Evolutionary conservation across 1,139 yeast genomes (phyloP), one percentile per base, ranked within the genome.

Genomic region (Ogataea hybrid): DNA sequence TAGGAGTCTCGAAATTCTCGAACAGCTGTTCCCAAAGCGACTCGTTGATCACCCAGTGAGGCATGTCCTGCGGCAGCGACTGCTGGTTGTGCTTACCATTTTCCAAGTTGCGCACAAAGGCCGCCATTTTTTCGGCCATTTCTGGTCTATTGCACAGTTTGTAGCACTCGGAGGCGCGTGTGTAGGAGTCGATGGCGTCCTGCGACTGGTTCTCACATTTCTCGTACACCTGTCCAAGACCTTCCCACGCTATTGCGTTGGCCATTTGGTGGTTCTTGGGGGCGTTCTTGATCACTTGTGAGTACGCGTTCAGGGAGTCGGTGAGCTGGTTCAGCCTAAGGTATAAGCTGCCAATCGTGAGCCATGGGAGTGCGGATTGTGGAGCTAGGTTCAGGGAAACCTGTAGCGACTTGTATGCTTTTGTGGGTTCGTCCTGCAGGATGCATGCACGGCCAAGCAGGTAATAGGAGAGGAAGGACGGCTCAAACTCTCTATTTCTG

Each of bases 221-320:
- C 54, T 78, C 84, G 53, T 79, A 79, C n/a, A 79, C 83, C 58
- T 81, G 76, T 38, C 77, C 68, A 33, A 79, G 61, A 0, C 84
- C 84, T 53, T 78, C 82, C 84, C 84, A 79, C 0, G 84, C 82
- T 8, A 79, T 67, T 2, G 81, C 84, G 5, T 75, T 69, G 1
- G 77, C 76, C 5, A 73, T 67, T 5, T 57, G 57, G 20, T 77
- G 59, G 17, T 23, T 31, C 5, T n/a, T n/a, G 4, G 33, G 14
- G 11, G 21, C 31, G 18, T 16, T 15, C 35, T 79, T 63, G 28
- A 79, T 69, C 2, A 84, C 85, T 57, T 80, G 84, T 1, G 83
- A 75, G 56, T 78, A 81, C 2, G 86, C 86, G 6, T 83, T 80
- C 39, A 81, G 63, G 0, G 87, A 81, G 54, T 81, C 87, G 4